phyloP scores from a whole-genome alignment of 2,329 filamentous ascomycete species.

The Tricladium varicosporioides region DNA sequence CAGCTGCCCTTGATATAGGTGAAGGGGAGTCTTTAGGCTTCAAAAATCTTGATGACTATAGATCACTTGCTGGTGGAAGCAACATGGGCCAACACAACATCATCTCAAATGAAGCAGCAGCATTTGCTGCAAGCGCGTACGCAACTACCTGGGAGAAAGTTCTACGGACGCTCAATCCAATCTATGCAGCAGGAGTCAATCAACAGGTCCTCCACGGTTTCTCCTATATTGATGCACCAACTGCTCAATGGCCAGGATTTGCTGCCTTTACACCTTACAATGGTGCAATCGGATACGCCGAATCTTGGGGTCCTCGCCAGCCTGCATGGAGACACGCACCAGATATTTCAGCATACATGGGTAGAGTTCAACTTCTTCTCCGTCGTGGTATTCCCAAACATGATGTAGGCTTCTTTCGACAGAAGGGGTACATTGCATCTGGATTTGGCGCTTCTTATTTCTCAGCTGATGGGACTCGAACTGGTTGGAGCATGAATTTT shows the following conservation, averaged over 20 bases:
- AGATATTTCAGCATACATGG: background rate
- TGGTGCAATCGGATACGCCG: background rate
- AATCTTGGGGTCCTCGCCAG: conserved; percentile 4
- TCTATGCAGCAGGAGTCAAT: conserved; percentile 1
- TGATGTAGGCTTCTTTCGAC: conserved; percentile 2
- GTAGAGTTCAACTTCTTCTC: background rate
- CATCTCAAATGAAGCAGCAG: conserved; percentile 5
- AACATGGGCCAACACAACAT: conserved; percentile 2
- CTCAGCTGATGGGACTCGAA: background rate
- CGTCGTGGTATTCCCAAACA: conserved; percentile 1
- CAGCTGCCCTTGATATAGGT: background rate
- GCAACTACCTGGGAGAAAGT: conserved; percentile 2
- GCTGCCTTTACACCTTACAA: conserved; percentile 2
- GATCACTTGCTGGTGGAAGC: background rate
- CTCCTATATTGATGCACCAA: background rate
- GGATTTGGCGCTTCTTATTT: conserved; percentile 3
- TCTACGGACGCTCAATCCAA: background rate
- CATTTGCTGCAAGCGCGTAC: conserved; percentile 1
- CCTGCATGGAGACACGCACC: conserved; percentile 2
- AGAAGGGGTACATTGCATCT: conserved; percentile 3
- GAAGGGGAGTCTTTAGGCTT: conserved; percentile 5
- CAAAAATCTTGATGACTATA: conserved; percentile 3
- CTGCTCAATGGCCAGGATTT: background rate
- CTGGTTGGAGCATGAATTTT: conserved; percentile 5
- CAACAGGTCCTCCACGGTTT: conserved; percentile 3